Evolutionary conservation across 2,329 filamentous ascomycete genomes (phyloP), one percentile per base, ranked within the genome.

Genomic region (Torrubiella hemipterigena): DNA sequence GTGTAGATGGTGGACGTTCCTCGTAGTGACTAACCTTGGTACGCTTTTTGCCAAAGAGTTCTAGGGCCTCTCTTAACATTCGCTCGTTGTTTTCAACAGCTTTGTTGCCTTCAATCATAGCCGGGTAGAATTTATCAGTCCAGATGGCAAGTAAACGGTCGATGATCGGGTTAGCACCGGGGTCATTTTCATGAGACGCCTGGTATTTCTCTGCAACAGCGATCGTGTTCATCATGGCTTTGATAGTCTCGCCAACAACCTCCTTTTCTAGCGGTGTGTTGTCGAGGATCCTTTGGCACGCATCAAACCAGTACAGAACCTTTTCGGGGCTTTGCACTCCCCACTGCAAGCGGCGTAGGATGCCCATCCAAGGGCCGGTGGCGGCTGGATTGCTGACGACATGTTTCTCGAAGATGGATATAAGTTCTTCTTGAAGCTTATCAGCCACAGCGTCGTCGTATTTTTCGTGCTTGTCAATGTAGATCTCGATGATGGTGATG

Each of bases 251-350:
- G 20, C 68, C 62, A 24, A 81, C 65, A 8, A 80, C 61, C 6
- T 63, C 66, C 44, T 75, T 77, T 45, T 81, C 76, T 32, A 72
- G 65, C 11, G 66, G 68, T 8, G 77, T 55, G 29, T 68, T 59
- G 37, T 73, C 44, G 31, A 57, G 34, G 24, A 54, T 40, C 14
- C 39, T 42, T 25, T 45, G 42, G 34, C 49, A 53, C n/a, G 43
- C 57, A 27, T 81, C 71, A 68, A 81, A 85, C 83, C 83, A 91
- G 36, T 76, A 67, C 33, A 77, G 55, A 33, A 83, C 54, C 33
- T 77, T 69, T 20, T 69, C 63, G 3, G 77, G 67, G 9, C 73
- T 73, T 34, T 66, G 67, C 32, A 91, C 65, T 9, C 68, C 67
- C 3, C 78, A 73, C 16, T 75, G 66, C 21, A 89, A 59, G 24